Evolutionary conservation across 2,329 filamentous ascomycete species (phyloP).

Genomic region (Epichloe bromicola): DNA sequence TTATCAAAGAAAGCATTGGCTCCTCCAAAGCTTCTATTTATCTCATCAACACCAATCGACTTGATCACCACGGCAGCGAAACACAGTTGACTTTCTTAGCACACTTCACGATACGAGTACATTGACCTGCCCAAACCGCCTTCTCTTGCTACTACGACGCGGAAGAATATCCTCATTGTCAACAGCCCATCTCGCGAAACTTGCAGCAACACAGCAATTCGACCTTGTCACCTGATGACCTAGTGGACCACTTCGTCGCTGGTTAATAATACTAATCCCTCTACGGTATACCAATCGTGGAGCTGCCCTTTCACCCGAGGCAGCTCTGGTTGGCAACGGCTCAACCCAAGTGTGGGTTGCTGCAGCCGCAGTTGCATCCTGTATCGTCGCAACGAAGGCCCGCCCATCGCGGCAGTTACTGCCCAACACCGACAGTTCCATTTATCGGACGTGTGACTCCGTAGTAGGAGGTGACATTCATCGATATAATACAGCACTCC

Average conservation of each 20-base stretch:
- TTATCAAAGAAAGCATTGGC: background rate
- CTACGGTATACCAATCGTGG: slow-evolving; percentile 1
- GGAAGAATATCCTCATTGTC: background rate
- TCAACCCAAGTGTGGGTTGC: slow-evolving; percentile 1
- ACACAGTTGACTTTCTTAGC: background rate
- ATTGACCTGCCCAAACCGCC: background rate
- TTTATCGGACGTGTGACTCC: background rate
- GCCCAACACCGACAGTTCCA: slow-evolving; percentile 1
- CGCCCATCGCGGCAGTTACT: slow-evolving; percentile 1
- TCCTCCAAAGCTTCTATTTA: background rate
- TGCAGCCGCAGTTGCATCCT: slow-evolving; percentile 6
- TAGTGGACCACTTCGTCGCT: background rate
- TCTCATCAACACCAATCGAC: background rate
- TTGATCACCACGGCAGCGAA: background rate
- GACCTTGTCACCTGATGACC: background rate
- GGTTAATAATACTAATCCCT: background rate
- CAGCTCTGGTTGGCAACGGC: slow-evolving; percentile 5
- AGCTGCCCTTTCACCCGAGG: background rate
- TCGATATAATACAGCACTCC: slow-evolving; percentile 5
- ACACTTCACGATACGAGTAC: background rate
- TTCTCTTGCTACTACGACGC: background rate
- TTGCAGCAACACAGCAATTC: background rate
- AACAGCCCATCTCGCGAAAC: background rate
- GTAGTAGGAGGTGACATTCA: slow-evolving; percentile 1
- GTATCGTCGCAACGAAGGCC: slow-evolving; percentile 1